Evolutionary conservation across 2,329 filamentous ascomycete species (phyloP), one percentile per base, ranked within the genome.

Genomic region (Orbilia brochopaga): DNA sequence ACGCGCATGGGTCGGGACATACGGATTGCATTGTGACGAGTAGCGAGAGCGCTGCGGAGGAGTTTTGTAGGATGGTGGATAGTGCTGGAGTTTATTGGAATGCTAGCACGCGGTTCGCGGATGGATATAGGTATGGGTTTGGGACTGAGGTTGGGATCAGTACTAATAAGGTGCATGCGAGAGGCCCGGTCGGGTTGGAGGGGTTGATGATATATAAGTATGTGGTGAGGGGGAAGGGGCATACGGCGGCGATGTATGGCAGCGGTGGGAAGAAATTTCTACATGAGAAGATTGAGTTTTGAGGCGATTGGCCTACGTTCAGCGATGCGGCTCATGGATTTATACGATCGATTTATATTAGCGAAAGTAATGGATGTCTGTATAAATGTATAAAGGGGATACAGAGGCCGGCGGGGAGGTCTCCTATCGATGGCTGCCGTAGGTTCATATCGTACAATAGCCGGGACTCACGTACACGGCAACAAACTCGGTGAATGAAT

Each of bases 121-220:
- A 99, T 79, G 94, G 94, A 6, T 97, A 96, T 90, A 85, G 94
- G 46, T 97, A 95, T 79, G 94, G 94, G 6, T 99, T 99, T 80
- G 94, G 94, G 53, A 97, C 94, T 0, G 94, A 99, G 81, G 94
- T 99, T 23, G 94, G 94, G 61, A 97, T 99, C 80, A 95, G 90
- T 81, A 99, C 94, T 55, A 99, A 97, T 83, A 99, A 97, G 83
- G 96, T 99, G 74, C 94, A 99, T 79, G 90, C 91, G 0, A 84
- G 94, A 56, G 94, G 94, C 0, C 94, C 94, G 0, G 94, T 99
- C 4, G 94, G 94, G 0, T 82, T 99, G 58, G 94, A 97, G 78
- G 94, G 94, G 0, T 81, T 99, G 79, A 96, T 91, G 79, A 97
- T 97, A 74, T 97, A 99, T 82, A 97, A 97, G 83, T 99, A 97